Base-by-base conservation (phyloP, 176 grass and related monocot species). In the Pontederia crassipes region DNA sequence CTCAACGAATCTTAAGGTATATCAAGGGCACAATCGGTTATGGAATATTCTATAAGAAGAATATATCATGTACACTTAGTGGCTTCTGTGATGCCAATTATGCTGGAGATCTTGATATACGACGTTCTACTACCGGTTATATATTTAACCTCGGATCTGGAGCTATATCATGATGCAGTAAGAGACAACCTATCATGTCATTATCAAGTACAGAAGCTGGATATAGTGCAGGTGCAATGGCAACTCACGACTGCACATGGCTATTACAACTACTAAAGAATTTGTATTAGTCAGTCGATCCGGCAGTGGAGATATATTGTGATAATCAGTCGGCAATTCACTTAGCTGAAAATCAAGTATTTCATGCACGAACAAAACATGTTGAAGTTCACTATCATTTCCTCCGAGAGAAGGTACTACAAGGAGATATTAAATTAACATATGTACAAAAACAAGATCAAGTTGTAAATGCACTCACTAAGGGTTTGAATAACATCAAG, bases 11-110 rank as follows among this genome's bases (percentile, higher is more conserved):
- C 8, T 12, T 76, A 7, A 18, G 4, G 32, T 68, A 62, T 46
- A 3, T 69, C 4, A 77, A 77, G 35, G 24, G 54, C 12, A 77
- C 18, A 0, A 1, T 68, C 20, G 54, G 52, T 58, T 77, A 69
- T 61, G 40, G 17, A 0, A n/a, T 77, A 12, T 2, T 77, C 1
- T 77, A 69, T 8, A 12, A 48, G 12, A 65, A 24, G 55, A 17
- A n/a, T 4, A 58, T 4, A 28, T 15, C 17, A 27, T 66, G 49
- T 15, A 20, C 62, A 12, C 11, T 64, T 13, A 28, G 11, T 2
- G 14, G 58, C 17, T 74, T 53, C 0, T 64, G 12, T 16, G 58
- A 63, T 55, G 58, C 47, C 10, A 14, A 64, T 40, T 74, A 40
- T 74, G 48, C 0, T 45, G 12, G n/a, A 10, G 45, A 74, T 20